Conservation (phyloP, 2,329 filamentous ascomycete genomes). For the Fusarium anthophilum region DNA sequence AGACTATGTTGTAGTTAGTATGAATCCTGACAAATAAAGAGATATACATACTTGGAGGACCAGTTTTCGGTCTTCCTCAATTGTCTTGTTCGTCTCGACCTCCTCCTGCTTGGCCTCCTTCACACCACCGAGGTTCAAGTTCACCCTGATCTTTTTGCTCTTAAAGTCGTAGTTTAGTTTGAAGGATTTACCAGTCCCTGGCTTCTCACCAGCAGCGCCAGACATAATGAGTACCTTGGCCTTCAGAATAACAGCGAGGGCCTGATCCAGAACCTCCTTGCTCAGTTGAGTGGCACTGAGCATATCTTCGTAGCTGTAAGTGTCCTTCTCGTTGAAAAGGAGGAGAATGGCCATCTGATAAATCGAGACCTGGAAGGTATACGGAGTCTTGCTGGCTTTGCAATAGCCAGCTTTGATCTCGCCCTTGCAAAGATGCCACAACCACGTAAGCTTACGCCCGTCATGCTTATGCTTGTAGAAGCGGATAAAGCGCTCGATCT, state of each 20-base stretch:
- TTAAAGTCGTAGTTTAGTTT: constrained; percentile 94
- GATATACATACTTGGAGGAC: constrained; percentile 84
- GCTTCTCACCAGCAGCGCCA: constrained; percentile 75
- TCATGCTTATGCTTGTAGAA: constrained; percentile 98
- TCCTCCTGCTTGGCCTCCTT: constrained; percentile 96
- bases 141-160: constrained; percentile 97
- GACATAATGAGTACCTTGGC: constrained; percentile 85
- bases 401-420: constrained; percentile 95
- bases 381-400: constrained; percentile 88
- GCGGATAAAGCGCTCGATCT: constrained; percentile 86
- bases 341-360: constrained; percentile 98
- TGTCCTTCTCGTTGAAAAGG: constrained; percentile 92
- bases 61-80: constrained; percentile 96
- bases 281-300: constrained; percentile 81
- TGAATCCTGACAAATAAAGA: neutral
- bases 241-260: constrained; percentile 87
- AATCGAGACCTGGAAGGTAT: constrained; percentile 96
- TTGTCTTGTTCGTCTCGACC: constrained; percentile 98
- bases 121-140: constrained; percentile 94
- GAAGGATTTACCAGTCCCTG: constrained; percentile 81
- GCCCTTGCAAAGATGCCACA: constrained; percentile 98
- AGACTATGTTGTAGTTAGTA: constrained; percentile 68
- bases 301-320: constrained; percentile 88
- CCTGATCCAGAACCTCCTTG: constrained; percentile 85
- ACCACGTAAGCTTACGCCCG: constrained; percentile 94